A percentile compares a stretch with the other conserved stretches of the same genome.
Conservation (phyloP, 1,284 basidiomycete genomes). For the Puccinia coronata region DNA sequence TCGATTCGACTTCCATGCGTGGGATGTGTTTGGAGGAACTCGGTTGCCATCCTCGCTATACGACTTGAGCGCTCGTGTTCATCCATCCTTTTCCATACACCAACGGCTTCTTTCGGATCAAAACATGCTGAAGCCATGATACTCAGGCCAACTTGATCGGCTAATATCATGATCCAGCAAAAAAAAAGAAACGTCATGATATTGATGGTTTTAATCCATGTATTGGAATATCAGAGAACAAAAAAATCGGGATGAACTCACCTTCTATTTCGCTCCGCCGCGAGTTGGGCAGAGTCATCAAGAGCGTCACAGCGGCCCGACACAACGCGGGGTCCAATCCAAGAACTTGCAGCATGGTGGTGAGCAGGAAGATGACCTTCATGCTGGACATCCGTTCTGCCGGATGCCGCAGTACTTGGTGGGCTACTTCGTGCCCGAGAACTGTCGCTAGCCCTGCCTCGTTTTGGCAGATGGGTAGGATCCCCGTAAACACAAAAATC, state of each 20-base stretch:
- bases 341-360: conserved; percentile 50
- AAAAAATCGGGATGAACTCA: background rate
- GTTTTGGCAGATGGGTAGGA: conserved; percentile 51
- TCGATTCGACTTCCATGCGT: conserved; percentile 37
- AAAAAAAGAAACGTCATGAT: no score
- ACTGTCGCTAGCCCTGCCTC: conserved; percentile 58
- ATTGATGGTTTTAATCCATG: no score
- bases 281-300: conserved; percentile 57
- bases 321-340: conserved; percentile 43
- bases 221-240: conserved; percentile 39
- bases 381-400: conserved; percentile 57
- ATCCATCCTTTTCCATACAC: conserved; percentile 49
- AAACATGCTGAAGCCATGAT: conserved; percentile 58
- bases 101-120: conserved; percentile 43
- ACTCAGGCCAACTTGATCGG: conserved; percentile 51
- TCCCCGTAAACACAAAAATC: conserved; percentile 54
- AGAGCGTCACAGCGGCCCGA: conserved; percentile 53
- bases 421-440: conserved; percentile 56
- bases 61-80: conserved; percentile 51
- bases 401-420: conserved; percentile 56
- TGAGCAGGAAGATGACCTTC: conserved; percentile 53
- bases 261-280: conserved; percentile 56
- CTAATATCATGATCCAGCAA: conserved; percentile 1
- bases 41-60: conserved; percentile 52
- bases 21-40: conserved; percentile 50